phyloP scores from a whole-genome alignment of 768 basidiomycete species.

The Gymnopilus dilepis region DNA sequence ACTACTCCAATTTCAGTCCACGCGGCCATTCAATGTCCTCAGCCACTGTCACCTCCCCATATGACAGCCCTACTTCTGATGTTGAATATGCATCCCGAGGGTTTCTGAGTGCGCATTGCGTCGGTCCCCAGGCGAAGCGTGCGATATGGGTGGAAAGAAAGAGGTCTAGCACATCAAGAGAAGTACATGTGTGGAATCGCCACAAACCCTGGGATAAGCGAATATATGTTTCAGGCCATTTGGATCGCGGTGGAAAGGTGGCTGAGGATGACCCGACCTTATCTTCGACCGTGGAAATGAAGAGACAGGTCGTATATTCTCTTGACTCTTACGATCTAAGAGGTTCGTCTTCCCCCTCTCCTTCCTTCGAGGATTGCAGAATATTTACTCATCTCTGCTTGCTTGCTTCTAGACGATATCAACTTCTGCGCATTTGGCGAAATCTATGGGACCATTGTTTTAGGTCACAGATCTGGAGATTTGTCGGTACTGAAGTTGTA shows the following conservation, averaged over 20 bases:
- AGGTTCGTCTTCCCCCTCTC: conserved; percentile 32
- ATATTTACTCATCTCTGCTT: not conserved
- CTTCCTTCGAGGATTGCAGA: not conserved
- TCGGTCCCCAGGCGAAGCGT: conserved; percentile 55
- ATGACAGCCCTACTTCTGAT: not conserved
- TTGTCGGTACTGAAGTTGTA: conserved; percentile 37
- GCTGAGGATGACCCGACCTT: not conserved
- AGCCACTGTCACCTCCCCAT: not conserved
- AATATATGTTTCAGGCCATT: not conserved
- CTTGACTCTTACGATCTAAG: conserved; percentile 44
- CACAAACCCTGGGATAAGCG: conserved; percentile 10
- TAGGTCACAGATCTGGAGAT: conserved; percentile 47
- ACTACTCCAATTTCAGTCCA: conserved; percentile 17
- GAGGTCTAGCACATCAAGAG: conserved; percentile 44
- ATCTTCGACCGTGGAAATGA: conserved; percentile 29
- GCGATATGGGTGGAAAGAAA: conserved; percentile 63
- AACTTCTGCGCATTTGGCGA: conserved; percentile 52
- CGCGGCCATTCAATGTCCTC: not conserved
- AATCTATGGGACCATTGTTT: conserved; percentile 45
- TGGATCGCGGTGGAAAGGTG: conserved; percentile 1
- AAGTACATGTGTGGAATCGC: conserved; percentile 49
- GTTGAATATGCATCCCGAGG: conserved; percentile 38
- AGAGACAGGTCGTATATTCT: conserved; percentile 36
- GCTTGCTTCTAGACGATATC: conserved; percentile 43
- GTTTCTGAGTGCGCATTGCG: conserved; percentile 53